Conservation (phyloP, 768 basidiomycete genomes). For the Phanerochaete sordida region DNA sequence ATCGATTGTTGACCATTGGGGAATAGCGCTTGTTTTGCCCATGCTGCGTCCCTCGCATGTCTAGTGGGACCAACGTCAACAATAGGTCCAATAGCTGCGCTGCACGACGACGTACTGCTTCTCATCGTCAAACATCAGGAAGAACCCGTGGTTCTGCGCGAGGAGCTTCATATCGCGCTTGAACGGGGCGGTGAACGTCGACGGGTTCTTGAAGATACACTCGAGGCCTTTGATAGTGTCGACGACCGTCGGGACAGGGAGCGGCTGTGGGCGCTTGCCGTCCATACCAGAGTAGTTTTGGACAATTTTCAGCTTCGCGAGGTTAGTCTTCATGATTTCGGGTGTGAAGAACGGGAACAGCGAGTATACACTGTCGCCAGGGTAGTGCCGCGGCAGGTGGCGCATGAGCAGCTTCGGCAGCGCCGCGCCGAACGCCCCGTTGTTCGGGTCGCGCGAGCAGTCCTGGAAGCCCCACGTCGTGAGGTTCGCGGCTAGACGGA, state of each 20-base stretch:
- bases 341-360: slow-evolving; percentile 26
- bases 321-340: slow-evolving; percentile 18
- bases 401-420: slow-evolving; percentile 45
- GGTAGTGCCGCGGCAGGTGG: slow-evolving; percentile 40
- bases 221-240: slow-evolving; percentile 34
- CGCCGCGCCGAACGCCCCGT: slow-evolving; percentile 30
- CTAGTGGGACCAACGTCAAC: slow-evolving; percentile 13
- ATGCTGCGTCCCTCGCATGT: slow-evolving; percentile 30
- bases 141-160: slow-evolving; percentile 36
- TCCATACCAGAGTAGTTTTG: slow-evolving; percentile 41
- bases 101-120: slow-evolving; percentile 22
- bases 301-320: slow-evolving; percentile 36
- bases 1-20: slow-evolving; percentile 29
- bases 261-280: slow-evolving; percentile 30
- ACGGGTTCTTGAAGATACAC: slow-evolving; percentile 31
- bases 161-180: slow-evolving; percentile 22
- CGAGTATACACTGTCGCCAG: slow-evolving; percentile 15
- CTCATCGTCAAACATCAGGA: slow-evolving; percentile 36
- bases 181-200: slow-evolving; percentile 35
- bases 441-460: slow-evolving; percentile 37
- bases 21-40: slow-evolving; percentile 33
- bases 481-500: slow-evolving; percentile 33
- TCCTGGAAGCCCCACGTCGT: slow-evolving; percentile 54
- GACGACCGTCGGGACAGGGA: slow-evolving; percentile 28
- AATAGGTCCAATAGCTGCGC: not conserved